Conservation (phyloP, 257 asterid species). For the Solanum dulcamara region DNA sequence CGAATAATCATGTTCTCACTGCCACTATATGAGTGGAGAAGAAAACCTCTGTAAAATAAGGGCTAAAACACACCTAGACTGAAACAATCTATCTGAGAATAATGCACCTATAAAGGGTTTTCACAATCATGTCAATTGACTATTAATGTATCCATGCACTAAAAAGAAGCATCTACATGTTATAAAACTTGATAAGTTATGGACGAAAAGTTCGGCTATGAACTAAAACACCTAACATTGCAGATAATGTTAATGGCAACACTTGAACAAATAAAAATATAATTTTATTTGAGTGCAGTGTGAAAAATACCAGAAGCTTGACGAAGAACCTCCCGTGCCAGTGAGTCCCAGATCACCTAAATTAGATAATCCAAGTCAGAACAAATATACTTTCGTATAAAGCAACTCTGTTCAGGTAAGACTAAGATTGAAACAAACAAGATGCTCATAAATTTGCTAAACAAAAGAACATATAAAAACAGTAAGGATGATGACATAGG, state of each 20-base stretch:
- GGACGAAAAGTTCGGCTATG: not conserved
- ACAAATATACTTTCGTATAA: not conserved
- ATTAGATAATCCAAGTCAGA: not conserved
- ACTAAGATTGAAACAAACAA: not conserved
- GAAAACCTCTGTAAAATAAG: not conserved
- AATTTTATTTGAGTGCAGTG: not conserved
- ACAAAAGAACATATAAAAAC: not conserved
- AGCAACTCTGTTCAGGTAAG: not conserved
- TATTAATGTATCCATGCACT: not conserved
- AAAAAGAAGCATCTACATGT: not conserved
- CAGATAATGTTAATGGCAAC: not conserved
- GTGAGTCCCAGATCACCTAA: constrained; percentile 81
- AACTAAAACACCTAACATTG: not conserved
- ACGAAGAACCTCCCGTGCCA: constrained; percentile 67
- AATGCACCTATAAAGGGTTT: not conserved
- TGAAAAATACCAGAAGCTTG: constrained; percentile 69
- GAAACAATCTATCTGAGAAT: not conserved
- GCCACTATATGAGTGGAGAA: too few species aligned
- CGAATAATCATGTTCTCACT: not conserved
- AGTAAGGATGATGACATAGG: not conserved
- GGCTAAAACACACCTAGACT: not conserved
- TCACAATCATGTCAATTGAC: not conserved
- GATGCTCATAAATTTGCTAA: not conserved
- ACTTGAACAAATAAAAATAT: not conserved
- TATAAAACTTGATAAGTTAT: not conserved